phyloP scores from a whole-genome alignment of 306 rosid genomes.

The Biancaea sappan region DNA sequence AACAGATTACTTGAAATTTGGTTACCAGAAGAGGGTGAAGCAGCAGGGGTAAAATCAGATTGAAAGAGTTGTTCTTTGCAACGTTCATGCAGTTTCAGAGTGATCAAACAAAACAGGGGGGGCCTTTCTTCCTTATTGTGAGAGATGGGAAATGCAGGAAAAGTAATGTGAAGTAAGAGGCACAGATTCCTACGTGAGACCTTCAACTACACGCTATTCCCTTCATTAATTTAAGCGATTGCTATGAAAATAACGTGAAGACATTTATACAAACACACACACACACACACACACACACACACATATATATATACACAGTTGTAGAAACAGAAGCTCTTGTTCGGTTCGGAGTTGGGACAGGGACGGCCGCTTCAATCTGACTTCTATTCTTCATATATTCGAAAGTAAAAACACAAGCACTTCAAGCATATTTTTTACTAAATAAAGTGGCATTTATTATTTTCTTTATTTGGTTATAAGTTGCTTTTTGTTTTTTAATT shows the following conservation, averaged over 20 bases:
- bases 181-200: not conserved
- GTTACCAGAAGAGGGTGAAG: not conserved
- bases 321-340: not conserved
- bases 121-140: not conserved
- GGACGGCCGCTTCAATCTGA: not conserved
- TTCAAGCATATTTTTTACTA: too few relatives aligned
- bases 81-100: not conserved
- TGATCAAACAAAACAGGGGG: constrained; percentile 23
- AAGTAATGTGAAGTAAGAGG: not conserved
- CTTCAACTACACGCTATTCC: not conserved
- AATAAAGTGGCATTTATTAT: too few relatives aligned
- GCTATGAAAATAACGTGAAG: constrained; percentile 1
- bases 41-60: not conserved
- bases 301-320: not conserved
- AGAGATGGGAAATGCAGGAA: not conserved
- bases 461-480: too few relatives aligned
- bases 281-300: too few relatives aligned
- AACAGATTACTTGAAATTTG: not conserved
- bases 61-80: not conserved
- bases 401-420: too few relatives aligned
- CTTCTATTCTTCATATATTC: not conserved
- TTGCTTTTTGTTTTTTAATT: too few relatives aligned
- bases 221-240: not conserved
- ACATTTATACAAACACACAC: too few relatives aligned
- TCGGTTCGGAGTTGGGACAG: not conserved